Conservation (phyloP, 2,329 filamentous ascomycete genomes). For the Cladophialophora carrionii region DNA sequence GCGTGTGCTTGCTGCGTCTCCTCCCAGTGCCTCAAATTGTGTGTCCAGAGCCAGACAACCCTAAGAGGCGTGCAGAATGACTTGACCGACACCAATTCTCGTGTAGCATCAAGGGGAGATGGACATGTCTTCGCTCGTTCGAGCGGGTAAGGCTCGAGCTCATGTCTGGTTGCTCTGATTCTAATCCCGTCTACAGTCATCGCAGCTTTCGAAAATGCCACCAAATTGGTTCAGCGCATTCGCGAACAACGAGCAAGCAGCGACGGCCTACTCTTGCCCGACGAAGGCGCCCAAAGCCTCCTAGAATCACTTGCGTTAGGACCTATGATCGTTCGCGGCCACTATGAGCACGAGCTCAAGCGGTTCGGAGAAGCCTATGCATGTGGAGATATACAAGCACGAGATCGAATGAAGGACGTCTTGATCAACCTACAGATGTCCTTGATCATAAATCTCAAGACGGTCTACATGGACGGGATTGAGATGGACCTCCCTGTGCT, state of each 20-base stretch:
- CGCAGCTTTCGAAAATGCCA: conserved; percentile 43
- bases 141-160: conserved; percentile 25
- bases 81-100: conserved; percentile 17
- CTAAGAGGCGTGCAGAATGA: conserved; percentile 11
- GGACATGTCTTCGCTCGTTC: conserved; percentile 34
- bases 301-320: conserved; percentile 45
- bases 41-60: conserved; percentile 1
- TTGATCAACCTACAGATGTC: conserved; percentile 45
- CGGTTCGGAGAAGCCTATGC: conserved; percentile 45
- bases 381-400: conserved; percentile 44
- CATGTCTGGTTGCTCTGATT: not conserved
- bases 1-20: no score
- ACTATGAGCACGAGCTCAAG: conserved; percentile 44
- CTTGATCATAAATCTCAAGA: conserved; percentile 43
- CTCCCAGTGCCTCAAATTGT: not conserved
- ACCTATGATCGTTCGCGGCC: conserved; percentile 43
- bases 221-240: conserved; percentile 41
- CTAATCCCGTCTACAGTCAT: conserved; percentile 37
- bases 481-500: conserved; percentile 42
- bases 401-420: conserved; percentile 48
- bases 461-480: conserved; percentile 41
- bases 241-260: conserved; percentile 26
- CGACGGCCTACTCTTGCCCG: conserved; percentile 19
- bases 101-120: conserved; percentile 19
- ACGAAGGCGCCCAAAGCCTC: conserved; percentile 39